Evolutionary conservation across 345 rosid genomes (phyloP), one percentile per base, ranked within the genome.

Genomic region (Gossypioides kirkii): DNA sequence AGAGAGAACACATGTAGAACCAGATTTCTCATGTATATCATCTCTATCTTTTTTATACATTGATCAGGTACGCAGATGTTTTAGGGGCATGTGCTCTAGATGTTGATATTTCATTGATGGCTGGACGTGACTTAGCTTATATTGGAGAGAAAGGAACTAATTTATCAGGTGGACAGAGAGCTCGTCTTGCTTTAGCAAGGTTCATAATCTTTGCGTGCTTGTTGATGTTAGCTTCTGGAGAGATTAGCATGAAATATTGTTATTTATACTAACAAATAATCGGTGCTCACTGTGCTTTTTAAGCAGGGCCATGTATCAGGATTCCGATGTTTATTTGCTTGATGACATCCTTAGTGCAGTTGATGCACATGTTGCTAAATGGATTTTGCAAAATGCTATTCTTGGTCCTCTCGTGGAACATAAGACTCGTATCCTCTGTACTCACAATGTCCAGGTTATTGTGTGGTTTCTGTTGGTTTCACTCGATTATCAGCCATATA

Each of bases 271-370:
- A 3, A 61, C 43, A 72, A 20, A 14, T 46, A 25, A 38, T 82
- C 53, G 36, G 43, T 74, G 20, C 41, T 41, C 23, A 8, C 65
- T 61, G 58, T 61, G 65, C 38, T 32, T 58, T 60, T 23, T n/a
- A 38, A 59, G 64, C 90, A 94, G 96, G 83, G 97, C 97, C 69
- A 70, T 91, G 70, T 94, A 91, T 85, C 89, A 81, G 26, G 86
- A 78, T 60, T 84, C 89, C 13, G 91, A 91, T 55, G 76, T 88
- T 62, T 84, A 81, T 77, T 78, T 94, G 66, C 92, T 94, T 77
- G 97, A 91, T 81, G 97, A 94, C 79, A 87, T 94, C 77, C 90
- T 94, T 22, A 91, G 97, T 74, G 95, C 98, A n/a, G 98, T 94
- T 2, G 97, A 94, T 88, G 87, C 97, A 46, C 91, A 87, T 80